Evolutionary conservation across 768 basidiomycete species (phyloP).

Genomic region (Hygrophorus pudorinus): DNA sequence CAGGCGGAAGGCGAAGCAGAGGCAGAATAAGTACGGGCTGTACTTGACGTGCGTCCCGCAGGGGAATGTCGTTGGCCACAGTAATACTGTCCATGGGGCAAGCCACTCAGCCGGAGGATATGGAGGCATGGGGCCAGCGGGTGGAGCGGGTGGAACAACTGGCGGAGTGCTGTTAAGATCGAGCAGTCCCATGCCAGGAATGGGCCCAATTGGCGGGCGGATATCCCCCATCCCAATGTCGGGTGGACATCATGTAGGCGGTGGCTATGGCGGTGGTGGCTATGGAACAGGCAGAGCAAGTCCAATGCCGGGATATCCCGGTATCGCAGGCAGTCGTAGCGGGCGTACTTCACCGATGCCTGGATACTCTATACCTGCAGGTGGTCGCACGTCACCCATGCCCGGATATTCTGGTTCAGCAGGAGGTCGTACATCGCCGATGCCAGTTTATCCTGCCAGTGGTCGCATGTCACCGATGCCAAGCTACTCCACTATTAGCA

Average conservation of each 20-base stretch:
- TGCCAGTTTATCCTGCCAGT: neutral
- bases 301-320: neutral
- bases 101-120: slow-evolving; percentile 1
- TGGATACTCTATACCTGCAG: neutral
- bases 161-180: neutral
- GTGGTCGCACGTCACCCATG: neutral
- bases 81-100: too few species aligned
- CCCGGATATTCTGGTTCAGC: neutral
- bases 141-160: neutral
- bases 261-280: neutral
- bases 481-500: neutral
- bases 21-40: slow-evolving; percentile 52
- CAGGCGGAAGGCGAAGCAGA: slow-evolving; percentile 46
- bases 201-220: too few species aligned
- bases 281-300: slow-evolving; percentile 8
- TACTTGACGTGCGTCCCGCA: slow-evolving; percentile 45
- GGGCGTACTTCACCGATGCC: neutral
- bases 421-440: neutral
- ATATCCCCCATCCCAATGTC: too few species aligned
- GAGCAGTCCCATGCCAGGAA: neutral
- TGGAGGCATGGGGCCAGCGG: slow-evolving; percentile 6
- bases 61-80: slow-evolving; percentile 11
- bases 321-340: neutral
- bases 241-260: neutral
- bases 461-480: slow-evolving; percentile 1